These are phyloP conservation scores for Apiospora arundinis DNA, from an alignment of 2,329 filamentous ascomycete genomes.

Conservation along the genomic window DNA sequence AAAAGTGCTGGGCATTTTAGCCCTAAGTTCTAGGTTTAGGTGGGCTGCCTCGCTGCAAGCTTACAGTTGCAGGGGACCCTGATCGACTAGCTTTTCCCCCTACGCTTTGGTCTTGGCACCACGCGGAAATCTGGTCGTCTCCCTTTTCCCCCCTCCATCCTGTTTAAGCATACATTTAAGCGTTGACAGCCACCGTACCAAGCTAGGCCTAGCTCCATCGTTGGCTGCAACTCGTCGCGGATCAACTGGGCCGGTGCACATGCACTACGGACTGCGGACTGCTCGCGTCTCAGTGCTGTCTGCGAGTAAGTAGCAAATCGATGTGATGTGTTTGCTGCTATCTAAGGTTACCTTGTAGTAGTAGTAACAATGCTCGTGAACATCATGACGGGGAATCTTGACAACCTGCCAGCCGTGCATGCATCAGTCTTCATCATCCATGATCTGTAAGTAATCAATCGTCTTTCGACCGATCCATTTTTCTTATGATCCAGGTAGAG, in stretches of 20 bases:
- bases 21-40: background rate
- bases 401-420: too few species aligned
- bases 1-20: background rate
- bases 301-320: too few species aligned
- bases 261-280: too few species aligned
- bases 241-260: background rate
- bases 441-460: too few species aligned
- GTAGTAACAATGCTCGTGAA: too few species aligned
- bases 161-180: constrained; percentile 24
- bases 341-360: too few species aligned
- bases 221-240: constrained; percentile 21
- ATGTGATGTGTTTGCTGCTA: too few species aligned
- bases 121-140: constrained; percentile 20
- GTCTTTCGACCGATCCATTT: background rate
- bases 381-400: too few species aligned
- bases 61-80: constrained; percentile 5
- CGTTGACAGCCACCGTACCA: constrained; percentile 20
- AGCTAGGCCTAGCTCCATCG: constrained; percentile 6
- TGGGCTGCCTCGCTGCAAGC: background rate
- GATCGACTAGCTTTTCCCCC: background rate
- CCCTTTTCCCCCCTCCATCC: constrained; percentile 14
- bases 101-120: constrained; percentile 19
- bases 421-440: too few species aligned
- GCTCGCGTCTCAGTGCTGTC: too few species aligned
- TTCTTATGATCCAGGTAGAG: background rate